Percentiles rank a stretch among this genome's conserved stretches.
phyloP scores from a whole-genome alignment of 2,329 filamentous ascomycete species.

The Cadophora gregata region DNA sequence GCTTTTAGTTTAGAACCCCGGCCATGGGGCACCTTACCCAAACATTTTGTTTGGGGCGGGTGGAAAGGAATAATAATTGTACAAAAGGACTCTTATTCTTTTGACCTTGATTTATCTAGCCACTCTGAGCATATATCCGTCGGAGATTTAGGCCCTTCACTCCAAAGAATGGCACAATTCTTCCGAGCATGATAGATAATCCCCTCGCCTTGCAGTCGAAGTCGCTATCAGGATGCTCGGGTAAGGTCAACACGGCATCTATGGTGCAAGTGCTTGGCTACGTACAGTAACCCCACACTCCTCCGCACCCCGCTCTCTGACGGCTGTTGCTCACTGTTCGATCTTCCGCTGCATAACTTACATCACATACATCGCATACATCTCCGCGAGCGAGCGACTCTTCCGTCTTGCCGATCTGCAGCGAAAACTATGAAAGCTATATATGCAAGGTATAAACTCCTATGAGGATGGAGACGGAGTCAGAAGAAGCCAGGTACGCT shows the following conservation, averaged over 20 bases:
- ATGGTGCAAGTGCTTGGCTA: neutral
- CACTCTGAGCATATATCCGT: neutral
- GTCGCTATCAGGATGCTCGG: neutral
- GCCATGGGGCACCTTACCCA: neutral
- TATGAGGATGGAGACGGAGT: neutral
- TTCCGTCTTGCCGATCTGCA: neutral
- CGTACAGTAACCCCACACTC: slow-evolving; percentile 11
- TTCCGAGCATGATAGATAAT: too few relatives aligned
- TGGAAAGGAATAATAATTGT: slow-evolving; percentile 25
- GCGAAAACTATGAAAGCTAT: neutral
- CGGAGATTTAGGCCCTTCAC: too few relatives aligned
- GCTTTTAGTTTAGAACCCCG: slow-evolving; percentile 27
- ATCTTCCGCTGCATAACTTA: too few relatives aligned
- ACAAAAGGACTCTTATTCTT: slow-evolving; percentile 17
- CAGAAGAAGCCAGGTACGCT: neutral
- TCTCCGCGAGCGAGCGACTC: too few relatives aligned
- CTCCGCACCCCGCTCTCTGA: slow-evolving; percentile 10
- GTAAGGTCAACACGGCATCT: neutral
- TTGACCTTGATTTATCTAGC: too few relatives aligned
- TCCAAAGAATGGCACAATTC: too few relatives aligned
- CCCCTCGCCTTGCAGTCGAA: too few relatives aligned
- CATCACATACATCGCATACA: too few relatives aligned
- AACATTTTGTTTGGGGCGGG: slow-evolving; percentile 15
- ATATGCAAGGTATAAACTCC: neutral
- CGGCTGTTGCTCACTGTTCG: slow-evolving; percentile 7